Evolutionary conservation across 257 asterid species (phyloP), one percentile per base, ranked within the genome.

Genomic region (Dorcoceras hygrometricum): DNA sequence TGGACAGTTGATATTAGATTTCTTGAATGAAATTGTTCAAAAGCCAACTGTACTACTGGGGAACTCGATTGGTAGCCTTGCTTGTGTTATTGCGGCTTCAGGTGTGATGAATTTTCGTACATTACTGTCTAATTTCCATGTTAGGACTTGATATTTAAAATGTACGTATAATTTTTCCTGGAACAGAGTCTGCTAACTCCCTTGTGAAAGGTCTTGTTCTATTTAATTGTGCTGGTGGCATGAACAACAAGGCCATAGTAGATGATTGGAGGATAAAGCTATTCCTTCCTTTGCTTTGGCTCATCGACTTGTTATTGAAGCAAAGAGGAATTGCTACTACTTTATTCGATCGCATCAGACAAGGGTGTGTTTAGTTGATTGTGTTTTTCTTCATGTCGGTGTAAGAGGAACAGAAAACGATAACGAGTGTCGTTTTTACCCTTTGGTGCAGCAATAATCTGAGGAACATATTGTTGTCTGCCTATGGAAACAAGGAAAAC

Each of bases 261-360:
- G 97, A 90, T 65, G 98, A 93, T 76, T 93, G 98, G 98, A 89
- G 98, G 71, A 90, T 93, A 60, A 88, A 83, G 81, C 84, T 90
- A 39, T 70, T 88, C 9, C 65, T 82, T 53, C 97, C 99, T 28
- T 71, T 93, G 76, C 81, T 93, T 63, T 86, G 88, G 97, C 59
- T 93, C 32, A n/a, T 93, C 48, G 99, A 90, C 80, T 84, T 86
- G 86, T 78, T 93, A 71, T 75, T 93, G 62, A 84, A 81, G 27
- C 97, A 86, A 62, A 88, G 76, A 76, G 70, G 66, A 53, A 79
- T 90, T 5, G 99, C 99, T 43, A 71, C 86, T 23, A 77, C 70
- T 58, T 75, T 93, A 32, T 90, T 88, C 50, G 76, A 81, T 34
- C 91, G 89, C 0, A 89, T 82, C 71, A 86, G 77, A 24, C 81